Conservation (phyloP, 2,329 filamentous ascomycete species). For the Aspergillus sp. region DNA sequence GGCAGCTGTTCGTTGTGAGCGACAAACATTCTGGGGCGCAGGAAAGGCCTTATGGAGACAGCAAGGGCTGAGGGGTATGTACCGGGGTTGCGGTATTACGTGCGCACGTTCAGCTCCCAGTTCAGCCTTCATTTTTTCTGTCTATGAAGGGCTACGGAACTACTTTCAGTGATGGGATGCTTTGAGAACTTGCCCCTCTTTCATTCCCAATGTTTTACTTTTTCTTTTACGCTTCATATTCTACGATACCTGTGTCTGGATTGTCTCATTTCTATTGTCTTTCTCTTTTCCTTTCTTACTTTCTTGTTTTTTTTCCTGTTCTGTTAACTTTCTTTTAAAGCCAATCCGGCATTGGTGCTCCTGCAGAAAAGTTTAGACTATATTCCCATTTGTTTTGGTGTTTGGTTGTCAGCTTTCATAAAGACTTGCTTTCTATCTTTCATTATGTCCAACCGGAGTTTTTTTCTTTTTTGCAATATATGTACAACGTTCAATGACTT, state of each 20-base stretch:
- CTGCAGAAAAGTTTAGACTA: neutral
- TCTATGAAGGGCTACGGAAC: conserved; percentile 81
- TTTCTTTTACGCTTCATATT: no score
- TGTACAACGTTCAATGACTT: no score
- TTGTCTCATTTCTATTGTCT: no score
- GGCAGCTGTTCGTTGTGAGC: conserved; percentile 40
- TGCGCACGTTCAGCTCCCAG: conserved; percentile 83
- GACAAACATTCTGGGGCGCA: conserved; percentile 68
- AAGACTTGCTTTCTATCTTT: neutral
- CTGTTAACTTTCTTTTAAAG: neutral
- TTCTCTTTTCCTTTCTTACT: neutral
- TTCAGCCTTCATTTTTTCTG: conserved; percentile 96
- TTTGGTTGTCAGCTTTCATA: neutral
- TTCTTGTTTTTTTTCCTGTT: conserved; percentile 2
- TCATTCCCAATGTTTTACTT: no score
- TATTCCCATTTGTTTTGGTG: neutral
- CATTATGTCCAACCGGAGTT: neutral
- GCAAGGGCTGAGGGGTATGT: conserved; percentile 78
- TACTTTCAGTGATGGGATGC: conserved; percentile 45
- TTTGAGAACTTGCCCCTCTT: no score
- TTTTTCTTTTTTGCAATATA: no score
- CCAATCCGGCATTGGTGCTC: neutral
- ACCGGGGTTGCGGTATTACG: conserved; percentile 92
- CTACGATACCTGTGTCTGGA: no score
- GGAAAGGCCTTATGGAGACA: conserved; percentile 71